phyloP scores from a whole-genome alignment of 768 basidiomycete genomes.

The Naganishia randhawae region DNA sequence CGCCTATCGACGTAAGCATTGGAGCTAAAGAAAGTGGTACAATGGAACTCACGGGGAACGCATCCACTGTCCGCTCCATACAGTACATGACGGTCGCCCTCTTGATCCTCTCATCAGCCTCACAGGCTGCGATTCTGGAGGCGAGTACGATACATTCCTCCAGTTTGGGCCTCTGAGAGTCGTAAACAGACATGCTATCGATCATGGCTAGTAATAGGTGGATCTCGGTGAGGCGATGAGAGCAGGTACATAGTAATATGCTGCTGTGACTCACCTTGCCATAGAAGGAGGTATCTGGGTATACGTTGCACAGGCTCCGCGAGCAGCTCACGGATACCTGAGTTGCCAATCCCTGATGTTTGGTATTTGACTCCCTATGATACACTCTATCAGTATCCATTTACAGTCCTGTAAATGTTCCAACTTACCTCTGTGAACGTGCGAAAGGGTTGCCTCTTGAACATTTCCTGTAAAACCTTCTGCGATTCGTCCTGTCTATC shows the following conservation, averaged over 20 bases:
- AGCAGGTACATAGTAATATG: neutral
- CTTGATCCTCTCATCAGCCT: slow-evolving; percentile 86
- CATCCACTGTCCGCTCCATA: slow-evolving; percentile 76
- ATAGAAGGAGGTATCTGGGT: slow-evolving; percentile 86
- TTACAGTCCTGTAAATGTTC: neutral
- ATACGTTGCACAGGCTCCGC: slow-evolving; percentile 97
- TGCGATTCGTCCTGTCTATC: slow-evolving; percentile 90
- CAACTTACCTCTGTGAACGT: slow-evolving; percentile 77
- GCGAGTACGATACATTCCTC: slow-evolving; percentile 81
- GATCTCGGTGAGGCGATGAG: neutral
- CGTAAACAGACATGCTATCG: slow-evolving; percentile 74
- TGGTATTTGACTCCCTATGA: slow-evolving; percentile 61
- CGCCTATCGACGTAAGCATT: neutral
- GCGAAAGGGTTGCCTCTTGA: slow-evolving; percentile 70
- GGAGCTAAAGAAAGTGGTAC: neutral
- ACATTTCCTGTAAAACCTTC: slow-evolving; percentile 73
- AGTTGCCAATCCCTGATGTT: slow-evolving; percentile 60
- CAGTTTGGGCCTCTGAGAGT: slow-evolving; percentile 73
- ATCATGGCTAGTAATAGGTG: slow-evolving; percentile 63
- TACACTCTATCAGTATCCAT: slow-evolving; percentile 2
- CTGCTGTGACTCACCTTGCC: slow-evolving; percentile 56
- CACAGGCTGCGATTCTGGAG: slow-evolving; percentile 82
- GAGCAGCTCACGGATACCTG: slow-evolving; percentile 82
- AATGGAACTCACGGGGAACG: slow-evolving; percentile 62
- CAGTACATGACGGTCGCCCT: slow-evolving; percentile 84